Conservation (phyloP, 2,329 filamentous ascomycete species). For the Aspergillus bombycis region DNA sequence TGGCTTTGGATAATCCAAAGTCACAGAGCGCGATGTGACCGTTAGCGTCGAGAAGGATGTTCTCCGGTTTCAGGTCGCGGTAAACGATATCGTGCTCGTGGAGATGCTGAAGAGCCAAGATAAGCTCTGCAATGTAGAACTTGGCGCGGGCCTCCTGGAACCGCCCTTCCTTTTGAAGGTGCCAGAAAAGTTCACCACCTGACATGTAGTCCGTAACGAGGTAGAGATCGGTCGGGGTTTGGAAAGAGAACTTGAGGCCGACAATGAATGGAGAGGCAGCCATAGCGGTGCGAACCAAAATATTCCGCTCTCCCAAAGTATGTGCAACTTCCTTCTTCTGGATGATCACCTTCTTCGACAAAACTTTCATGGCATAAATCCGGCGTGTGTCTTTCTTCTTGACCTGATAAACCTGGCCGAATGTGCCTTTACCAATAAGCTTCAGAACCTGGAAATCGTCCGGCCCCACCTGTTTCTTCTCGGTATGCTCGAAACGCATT, state of each 20-base stretch:
- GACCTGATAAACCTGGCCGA: slow-evolving; percentile 97
- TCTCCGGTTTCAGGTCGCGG: slow-evolving; percentile 95
- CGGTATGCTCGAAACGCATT: slow-evolving; percentile 80
- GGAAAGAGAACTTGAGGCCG: slow-evolving; percentile 97
- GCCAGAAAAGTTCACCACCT: slow-evolving; percentile 97
- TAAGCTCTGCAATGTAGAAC: slow-evolving; percentile 98
- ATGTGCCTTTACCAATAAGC: slow-evolving; percentile 96
- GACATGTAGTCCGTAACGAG: slow-evolving; percentile 99
- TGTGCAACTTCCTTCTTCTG: slow-evolving; percentile 99
- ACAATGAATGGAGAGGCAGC: slow-evolving; percentile 97
- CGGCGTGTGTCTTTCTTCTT: slow-evolving; percentile 94
- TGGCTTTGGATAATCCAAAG: slow-evolving; percentile 96
- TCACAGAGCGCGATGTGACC: slow-evolving; percentile 97
- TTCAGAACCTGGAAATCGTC: slow-evolving; percentile 96
- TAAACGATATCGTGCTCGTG: slow-evolving; percentile 98
- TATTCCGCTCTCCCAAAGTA: slow-evolving; percentile 95
- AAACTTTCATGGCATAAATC: slow-evolving; percentile 98
- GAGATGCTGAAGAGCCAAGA: slow-evolving; percentile 89
- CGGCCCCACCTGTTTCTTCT: slow-evolving; percentile 89
- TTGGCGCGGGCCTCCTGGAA: slow-evolving; percentile 95
- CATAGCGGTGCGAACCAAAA: slow-evolving; percentile 92
- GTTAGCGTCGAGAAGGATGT: slow-evolving; percentile 94
- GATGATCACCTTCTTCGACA: slow-evolving; percentile 99
- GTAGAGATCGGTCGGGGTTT: slow-evolving; percentile 94
- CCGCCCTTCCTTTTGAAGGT: slow-evolving; percentile 93